Conservation (phyloP, 1,284 basidiomycete genomes). For the Microbotryum silenes-acaulis region DNA sequence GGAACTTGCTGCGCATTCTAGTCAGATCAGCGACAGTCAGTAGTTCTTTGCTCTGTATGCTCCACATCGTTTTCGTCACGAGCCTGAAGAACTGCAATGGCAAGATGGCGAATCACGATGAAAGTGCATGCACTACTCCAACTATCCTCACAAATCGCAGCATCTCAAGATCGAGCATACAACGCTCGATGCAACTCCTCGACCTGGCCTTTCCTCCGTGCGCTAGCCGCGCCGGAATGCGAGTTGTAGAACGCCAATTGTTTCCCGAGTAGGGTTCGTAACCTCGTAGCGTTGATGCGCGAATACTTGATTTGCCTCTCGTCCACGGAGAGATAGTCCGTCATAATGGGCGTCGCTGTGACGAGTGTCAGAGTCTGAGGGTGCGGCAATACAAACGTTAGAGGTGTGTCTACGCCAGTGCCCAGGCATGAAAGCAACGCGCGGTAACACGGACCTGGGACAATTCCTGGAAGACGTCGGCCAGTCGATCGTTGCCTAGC, state of each 20-base stretch:
- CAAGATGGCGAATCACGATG: no score
- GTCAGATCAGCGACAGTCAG: no score
- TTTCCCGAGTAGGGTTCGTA: slow-evolving; percentile 74
- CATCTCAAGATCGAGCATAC: no score
- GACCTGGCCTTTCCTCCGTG: no score
- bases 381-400: slow-evolving; percentile 6
- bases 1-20: no score
- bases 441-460: slow-evolving; percentile 54
- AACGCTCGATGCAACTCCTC: no score
- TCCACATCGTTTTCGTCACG: no score
- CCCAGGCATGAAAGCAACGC: background rate
- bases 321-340: slow-evolving; percentile 68
- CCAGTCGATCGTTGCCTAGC: slow-evolving; percentile 48
- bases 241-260: slow-evolving; percentile 42
- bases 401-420: slow-evolving; percentile 6
- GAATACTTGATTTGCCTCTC: slow-evolving; percentile 63
- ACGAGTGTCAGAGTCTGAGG: slow-evolving; percentile 67
- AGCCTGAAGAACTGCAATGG: no score
- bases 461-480: slow-evolving; percentile 70
- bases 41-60: no score
- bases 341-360: slow-evolving; percentile 57
- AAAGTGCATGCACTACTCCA: no score
- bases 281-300: slow-evolving; percentile 61
- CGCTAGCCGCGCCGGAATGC: background rate
- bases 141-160: no score